These are phyloP conservation scores for Talaromyces wortmannii DNA, from an alignment of 495 filamentous ascomycete species.

Conservation along the genomic window DNA sequence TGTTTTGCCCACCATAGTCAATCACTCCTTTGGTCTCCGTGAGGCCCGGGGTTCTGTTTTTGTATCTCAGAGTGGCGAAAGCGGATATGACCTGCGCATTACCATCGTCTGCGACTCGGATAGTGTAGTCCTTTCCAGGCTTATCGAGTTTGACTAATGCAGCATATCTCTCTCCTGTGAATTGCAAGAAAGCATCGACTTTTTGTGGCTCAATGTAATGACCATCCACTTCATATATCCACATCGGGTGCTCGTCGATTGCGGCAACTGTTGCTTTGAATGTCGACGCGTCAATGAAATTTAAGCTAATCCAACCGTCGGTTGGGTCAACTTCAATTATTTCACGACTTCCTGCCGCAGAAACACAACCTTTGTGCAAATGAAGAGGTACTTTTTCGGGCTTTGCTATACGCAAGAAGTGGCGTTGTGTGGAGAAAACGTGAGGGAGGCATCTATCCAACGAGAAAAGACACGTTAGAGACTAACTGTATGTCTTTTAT, in stretches of 20 bases:
- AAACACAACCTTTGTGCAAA: constrained; percentile 16
- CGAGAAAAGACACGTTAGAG: not conserved
- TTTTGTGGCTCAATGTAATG: constrained; percentile 25
- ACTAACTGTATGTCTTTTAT: not conserved
- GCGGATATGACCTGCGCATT: constrained; percentile 28
- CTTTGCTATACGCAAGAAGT: not conserved
- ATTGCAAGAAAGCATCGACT: constrained; percentile 25
- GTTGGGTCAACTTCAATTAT: constrained; percentile 18
- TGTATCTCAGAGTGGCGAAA: constrained; percentile 23
- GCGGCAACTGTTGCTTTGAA: constrained; percentile 20
- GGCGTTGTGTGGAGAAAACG: not conserved
- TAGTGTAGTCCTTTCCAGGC: constrained; percentile 24
- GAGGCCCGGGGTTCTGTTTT: not conserved
- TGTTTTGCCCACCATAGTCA: constrained; percentile 28
- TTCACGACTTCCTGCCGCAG: constrained; percentile 19
- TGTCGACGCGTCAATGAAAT: constrained; percentile 21
- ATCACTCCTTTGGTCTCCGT: constrained; percentile 5
- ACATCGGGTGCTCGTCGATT: constrained; percentile 35
- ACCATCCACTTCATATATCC: constrained; percentile 35
- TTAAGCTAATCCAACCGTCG: constrained; percentile 21
- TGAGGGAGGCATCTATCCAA: not conserved
- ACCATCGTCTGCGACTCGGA: constrained; percentile 25
- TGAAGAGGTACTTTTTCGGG: not conserved
- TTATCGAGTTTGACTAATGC: constrained; percentile 29
- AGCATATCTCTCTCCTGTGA: constrained; percentile 28